Percentiles rank a stretch among this genome's conserved stretches.
Conservation (phyloP, 805 yeast genomes). For the Sugiyamaella lignohabitans region DNA sequence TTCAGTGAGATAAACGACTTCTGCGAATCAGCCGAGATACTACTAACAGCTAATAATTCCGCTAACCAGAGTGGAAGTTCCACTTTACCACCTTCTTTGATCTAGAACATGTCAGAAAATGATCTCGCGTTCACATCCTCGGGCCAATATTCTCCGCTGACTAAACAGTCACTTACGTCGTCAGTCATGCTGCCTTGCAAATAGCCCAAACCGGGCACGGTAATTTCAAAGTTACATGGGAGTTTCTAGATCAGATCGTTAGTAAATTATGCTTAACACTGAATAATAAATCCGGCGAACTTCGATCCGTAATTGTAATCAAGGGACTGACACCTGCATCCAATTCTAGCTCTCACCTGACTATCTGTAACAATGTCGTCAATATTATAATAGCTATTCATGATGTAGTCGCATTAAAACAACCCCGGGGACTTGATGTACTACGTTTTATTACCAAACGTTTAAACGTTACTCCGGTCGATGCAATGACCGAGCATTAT, state of each 20-base stretch:
- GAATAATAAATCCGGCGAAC: too few species aligned
- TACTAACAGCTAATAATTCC: conserved; percentile 53
- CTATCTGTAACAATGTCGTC: conserved; percentile 35
- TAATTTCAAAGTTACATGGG: conserved; percentile 71
- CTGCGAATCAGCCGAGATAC: conserved; percentile 19
- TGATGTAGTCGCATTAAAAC: neutral
- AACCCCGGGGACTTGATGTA: too few species aligned
- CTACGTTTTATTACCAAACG: too few species aligned
- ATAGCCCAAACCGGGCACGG: conserved; percentile 84
- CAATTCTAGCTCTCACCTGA: conserved; percentile 24
- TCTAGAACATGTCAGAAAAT: conserved; percentile 24
- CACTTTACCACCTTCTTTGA: conserved; percentile 53
- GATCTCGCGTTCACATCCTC: neutral
- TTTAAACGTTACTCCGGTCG: too few species aligned
- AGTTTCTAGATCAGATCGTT: conserved; percentile 56
- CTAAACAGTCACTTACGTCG: conserved; percentile 29
- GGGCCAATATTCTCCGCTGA: too few species aligned
- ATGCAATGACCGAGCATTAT: too few species aligned
- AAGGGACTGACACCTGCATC: too few species aligned
- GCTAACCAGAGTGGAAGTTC: conserved; percentile 91
- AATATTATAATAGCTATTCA: conserved; percentile 29
- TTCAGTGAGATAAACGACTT: conserved; percentile 57
- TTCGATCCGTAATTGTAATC: too few species aligned
- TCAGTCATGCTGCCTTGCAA: conserved; percentile 72
- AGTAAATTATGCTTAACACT: too few species aligned